Evolutionary conservation across 2,329 filamentous ascomycete species (phyloP), one percentile per base, ranked within the genome.

Genomic region (Clonostachys byssicola): DNA sequence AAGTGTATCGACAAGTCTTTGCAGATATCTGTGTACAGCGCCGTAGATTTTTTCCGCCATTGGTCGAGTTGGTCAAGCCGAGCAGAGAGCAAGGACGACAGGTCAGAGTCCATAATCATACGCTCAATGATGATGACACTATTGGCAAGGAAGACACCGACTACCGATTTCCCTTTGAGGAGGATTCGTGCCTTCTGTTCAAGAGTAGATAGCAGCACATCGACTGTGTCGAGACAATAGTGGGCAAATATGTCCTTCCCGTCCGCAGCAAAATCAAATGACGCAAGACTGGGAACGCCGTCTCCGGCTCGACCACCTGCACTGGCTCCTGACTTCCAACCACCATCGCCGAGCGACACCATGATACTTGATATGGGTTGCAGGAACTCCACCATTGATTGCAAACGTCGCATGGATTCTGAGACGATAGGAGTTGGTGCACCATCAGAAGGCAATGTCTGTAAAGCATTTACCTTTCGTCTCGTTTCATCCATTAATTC

Each of bases 141-240:
- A 68, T 99, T 99, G 43, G 90, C 89, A 45, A 97, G 72, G 64
- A 97, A 96, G 16, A 96, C 89, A 23, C 92, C 94, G 44, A 91
- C 80, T 5, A 89, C 73, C 20, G 85, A 83, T 65, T 91, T 94
- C 50, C 81, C 82, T 60, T 92, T 91, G 49, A 94, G 80, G 40
- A 94, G 64, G 9, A 78, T 61, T 33, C 86, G 82, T 5, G 86
- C 84, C 53, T 91, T 94, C 50, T 80, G 74, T 52, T 95, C 89
- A 12, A 97, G 74, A 9, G 86, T 79, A 30, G 77, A 77, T 52
- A 97, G 78, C 18, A 97, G 76, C 3, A 82, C 77, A 47, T 97
- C 91, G 52, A 97, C 86, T 34, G 89, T 92, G 66, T 99, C 94
- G 18, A 85, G 77, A 56, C 90, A 89, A 63, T 97, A 99, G 62